Conservation (phyloP, 495 filamentous ascomycete species). For the Penicillium ochrochloron region DNA sequence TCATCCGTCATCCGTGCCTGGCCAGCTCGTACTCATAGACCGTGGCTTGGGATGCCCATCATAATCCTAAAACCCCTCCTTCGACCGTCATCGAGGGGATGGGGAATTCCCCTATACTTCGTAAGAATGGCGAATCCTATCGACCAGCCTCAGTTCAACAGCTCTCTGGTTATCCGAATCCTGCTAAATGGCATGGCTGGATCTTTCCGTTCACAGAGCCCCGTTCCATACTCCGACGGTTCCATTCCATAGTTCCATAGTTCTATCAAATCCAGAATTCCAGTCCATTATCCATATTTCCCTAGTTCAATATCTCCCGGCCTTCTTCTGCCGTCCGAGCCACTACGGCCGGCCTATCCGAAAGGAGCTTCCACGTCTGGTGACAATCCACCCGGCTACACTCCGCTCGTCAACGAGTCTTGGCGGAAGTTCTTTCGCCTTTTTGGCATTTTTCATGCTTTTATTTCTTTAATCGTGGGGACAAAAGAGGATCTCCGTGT, state of each 20-base stretch:
- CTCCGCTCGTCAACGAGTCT: slow-evolving; percentile 19
- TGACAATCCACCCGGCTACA: slow-evolving; percentile 37
- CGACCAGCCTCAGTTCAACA: neutral
- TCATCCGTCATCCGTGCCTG: slow-evolving; percentile 36
- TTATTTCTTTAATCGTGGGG: slow-evolving; percentile 29
- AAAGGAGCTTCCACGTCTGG: slow-evolving; percentile 31
- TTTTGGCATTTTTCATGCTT: slow-evolving; percentile 14
- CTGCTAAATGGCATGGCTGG: slow-evolving; percentile 1
- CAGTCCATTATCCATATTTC: neutral
- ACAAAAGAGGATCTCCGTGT: slow-evolving; percentile 18
- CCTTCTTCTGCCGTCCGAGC: slow-evolving; percentile 21
- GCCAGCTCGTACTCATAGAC: slow-evolving; percentile 14
- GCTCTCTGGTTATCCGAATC: slow-evolving; percentile 17
- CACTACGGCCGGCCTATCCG: slow-evolving; percentile 34
- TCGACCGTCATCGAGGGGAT: neutral
- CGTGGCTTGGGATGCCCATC: neutral
- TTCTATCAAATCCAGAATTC: neutral
- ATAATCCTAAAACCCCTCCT: neutral
- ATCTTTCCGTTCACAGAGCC: slow-evolving; percentile 12
- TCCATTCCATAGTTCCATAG: neutral
- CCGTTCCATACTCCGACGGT: neutral
- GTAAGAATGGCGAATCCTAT: slow-evolving; percentile 16
- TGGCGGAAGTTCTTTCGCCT: slow-evolving; percentile 10
- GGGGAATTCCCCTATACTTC: neutral
- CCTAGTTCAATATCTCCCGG: slow-evolving; percentile 5